Evolutionary conservation across 169 alveolate species (phyloP).

Genomic region (Cryptosporidium ubiquitum): DNA sequence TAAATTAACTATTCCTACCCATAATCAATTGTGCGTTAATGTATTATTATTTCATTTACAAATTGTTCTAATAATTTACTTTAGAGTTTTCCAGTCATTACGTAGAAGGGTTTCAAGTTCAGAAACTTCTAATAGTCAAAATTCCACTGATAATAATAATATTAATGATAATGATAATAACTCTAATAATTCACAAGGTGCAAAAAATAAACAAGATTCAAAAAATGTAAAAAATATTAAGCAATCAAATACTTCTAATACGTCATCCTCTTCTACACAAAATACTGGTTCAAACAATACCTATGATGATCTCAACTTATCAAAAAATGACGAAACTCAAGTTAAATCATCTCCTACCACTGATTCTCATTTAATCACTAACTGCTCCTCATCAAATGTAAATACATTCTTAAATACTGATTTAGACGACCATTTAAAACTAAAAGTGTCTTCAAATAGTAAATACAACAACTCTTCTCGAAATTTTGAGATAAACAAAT

Average conservation of each 20-base stretch:
- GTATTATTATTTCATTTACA: not conserved
- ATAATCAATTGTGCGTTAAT: not conserved
- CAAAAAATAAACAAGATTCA: conserved; percentile 5
- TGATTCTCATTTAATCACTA: not conserved
- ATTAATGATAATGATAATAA: not conserved
- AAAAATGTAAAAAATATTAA: not conserved
- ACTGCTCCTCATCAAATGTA: not conserved
- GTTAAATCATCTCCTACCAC: not conserved
- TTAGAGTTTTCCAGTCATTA: conserved; percentile 63
- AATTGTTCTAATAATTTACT: not conserved
- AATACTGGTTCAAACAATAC: not conserved
- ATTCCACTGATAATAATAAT: not conserved
- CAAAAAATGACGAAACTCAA: not conserved
- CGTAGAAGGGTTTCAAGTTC: conserved; percentile 60
- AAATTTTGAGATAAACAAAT: not conserved
- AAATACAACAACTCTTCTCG: not conserved
- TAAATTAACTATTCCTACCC: not conserved
- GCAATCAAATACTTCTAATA: not conserved
- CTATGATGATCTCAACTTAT: not conserved
- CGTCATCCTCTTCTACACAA: not conserved
- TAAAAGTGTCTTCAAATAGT: not conserved
- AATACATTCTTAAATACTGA: not conserved
- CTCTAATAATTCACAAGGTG: not conserved
- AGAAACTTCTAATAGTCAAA: conserved; percentile 10
- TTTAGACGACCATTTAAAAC: not conserved